Conservation (phyloP, 768 basidiomycete species). For the Lactifluus volemus region DNA sequence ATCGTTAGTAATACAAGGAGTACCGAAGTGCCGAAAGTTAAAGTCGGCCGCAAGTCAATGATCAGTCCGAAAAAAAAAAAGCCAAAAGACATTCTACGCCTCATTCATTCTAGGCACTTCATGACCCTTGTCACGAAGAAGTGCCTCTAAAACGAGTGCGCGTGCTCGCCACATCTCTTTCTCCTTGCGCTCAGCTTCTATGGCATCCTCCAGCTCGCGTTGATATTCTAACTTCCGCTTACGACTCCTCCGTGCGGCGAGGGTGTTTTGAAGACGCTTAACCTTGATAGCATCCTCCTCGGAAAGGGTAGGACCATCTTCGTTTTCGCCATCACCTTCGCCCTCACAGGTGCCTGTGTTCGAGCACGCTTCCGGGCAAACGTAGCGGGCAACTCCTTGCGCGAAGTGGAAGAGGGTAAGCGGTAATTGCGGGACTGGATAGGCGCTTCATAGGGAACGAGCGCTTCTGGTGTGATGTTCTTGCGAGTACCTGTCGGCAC, state of each 20-base stretch:
- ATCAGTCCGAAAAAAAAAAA: conserved; percentile 5
- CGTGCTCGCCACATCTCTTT: conserved; percentile 55
- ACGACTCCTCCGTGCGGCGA: conserved; percentile 75
- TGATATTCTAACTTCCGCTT: conserved; percentile 66
- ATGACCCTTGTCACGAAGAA: conserved; percentile 50
- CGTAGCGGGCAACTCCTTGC: conserved; percentile 67
- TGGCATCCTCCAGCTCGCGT: conserved; percentile 49
- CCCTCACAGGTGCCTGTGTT: conserved; percentile 33
- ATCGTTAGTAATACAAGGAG: conserved; percentile 27
- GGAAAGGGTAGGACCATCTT: conserved; percentile 38
- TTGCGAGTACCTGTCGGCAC: conserved; percentile 62
- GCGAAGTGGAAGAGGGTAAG: conserved; percentile 64
- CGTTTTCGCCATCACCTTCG: conserved; percentile 37
- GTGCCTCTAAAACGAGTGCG: conserved; percentile 38
- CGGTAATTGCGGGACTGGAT: conserved; percentile 72
- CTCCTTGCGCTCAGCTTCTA: conserved; percentile 47
- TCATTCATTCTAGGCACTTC: conserved; percentile 43
- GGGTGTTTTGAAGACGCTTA: conserved; percentile 77
- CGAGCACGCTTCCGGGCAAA: conserved; percentile 57
- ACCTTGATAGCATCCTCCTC: conserved; percentile 64
- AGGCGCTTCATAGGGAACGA: conserved; percentile 69
- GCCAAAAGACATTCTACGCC: conserved; percentile 18
- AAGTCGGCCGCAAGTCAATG: conserved; percentile 18
- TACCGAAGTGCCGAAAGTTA: conserved; percentile 33
- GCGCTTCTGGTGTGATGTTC: conserved; percentile 52